Base-by-base conservation (phyloP, 2,329 filamentous ascomycete species). In the Fusarium camptoceras region DNA sequence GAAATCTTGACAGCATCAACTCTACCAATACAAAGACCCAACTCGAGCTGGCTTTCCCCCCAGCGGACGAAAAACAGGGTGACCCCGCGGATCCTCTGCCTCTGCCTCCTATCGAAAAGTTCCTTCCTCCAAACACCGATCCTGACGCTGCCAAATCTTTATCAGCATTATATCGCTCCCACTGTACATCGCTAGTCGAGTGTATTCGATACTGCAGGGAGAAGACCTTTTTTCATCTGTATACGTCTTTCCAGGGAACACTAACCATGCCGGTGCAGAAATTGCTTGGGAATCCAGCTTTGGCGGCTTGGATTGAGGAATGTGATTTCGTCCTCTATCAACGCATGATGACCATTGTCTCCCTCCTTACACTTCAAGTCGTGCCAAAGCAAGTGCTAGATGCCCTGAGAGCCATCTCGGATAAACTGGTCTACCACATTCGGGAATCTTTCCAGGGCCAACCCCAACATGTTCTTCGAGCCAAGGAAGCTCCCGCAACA, bases 191-290 rank as follows among this genome's bases (percentile, higher is more conserved):
- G 1, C 87, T 99, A 8, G 92, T 99, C 31, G 96, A 99, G 80
- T 95, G 94, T 74, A 94, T 99, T 66, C 92, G 96, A 30, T 98
- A 93, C 79, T 98, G 95, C 85, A 97, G 96, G 77, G 94, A 98
- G 80, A 97, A 97, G 82, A 95, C 94, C 9, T 97, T 99, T 79
- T 97, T 97, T 78, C 93, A 97, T 71, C 88, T 98, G 18, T 97
- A 97, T 78, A 94, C 92, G 8, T 96, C 95, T 2, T 98, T 99
- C 79, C 94, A 97, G 76, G 96, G 96, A 58, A 98, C 94, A 3
- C 87, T 99, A 75, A 99, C 96, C 1, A 97, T 98, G 80, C 96
- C 96, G 8, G 95, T 98, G 5, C 94, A 98, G 79, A 98, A 97
- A 79, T 83, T 99, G 4, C 92, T 99, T 75, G 90, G 90, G 16